phyloP scores from a whole-genome alignment of 768 basidiomycete species.

The Suillus tomentosus region DNA sequence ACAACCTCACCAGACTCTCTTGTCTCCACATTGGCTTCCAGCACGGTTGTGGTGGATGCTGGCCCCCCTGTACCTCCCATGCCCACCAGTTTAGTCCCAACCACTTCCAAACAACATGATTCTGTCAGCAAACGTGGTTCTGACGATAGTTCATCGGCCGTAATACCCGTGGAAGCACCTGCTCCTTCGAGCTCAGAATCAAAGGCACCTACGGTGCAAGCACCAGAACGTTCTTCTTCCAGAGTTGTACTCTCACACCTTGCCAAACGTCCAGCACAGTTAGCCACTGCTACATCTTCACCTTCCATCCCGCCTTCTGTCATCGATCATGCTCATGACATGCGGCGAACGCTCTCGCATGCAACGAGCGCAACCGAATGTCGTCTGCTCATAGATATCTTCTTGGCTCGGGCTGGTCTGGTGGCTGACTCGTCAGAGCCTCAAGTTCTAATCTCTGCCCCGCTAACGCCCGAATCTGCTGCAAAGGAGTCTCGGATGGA shows the following conservation, averaged over 20 bases:
- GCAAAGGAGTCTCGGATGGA: slow-evolving; percentile 39
- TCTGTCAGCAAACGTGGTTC: background rate
- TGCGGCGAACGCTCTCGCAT: slow-evolving; percentile 64
- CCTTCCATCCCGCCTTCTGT: slow-evolving; percentile 32
- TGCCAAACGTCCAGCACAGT: slow-evolving; percentile 19
- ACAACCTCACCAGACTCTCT: slow-evolving; percentile 10
- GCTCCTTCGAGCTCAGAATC: slow-evolving; percentile 10
- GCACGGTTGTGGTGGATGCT: background rate
- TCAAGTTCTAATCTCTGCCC: slow-evolving; percentile 34
- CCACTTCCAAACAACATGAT: slow-evolving; percentile 15
- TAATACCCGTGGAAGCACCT: background rate
- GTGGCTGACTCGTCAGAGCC: slow-evolving; percentile 31
- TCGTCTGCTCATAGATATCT: slow-evolving; percentile 81
- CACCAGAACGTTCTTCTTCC: slow-evolving; percentile 19
- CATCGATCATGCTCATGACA: slow-evolving; percentile 55
- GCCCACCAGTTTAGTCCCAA: background rate
- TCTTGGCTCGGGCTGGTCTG: slow-evolving; percentile 64
- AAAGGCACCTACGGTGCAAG: slow-evolving; percentile 3
- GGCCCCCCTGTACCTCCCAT: background rate
- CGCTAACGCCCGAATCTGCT: slow-evolving; percentile 37
- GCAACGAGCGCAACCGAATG: slow-evolving; percentile 84
- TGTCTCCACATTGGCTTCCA: slow-evolving; percentile 13
- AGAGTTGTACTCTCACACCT: slow-evolving; percentile 14
- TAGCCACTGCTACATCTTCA: slow-evolving; percentile 21
- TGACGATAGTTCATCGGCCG: slow-evolving; percentile 1